These are phyloP conservation scores for Colletotrichum aenigma DNA, from an alignment of 2,329 filamentous ascomycete genomes.

Conservation along the genomic window DNA sequence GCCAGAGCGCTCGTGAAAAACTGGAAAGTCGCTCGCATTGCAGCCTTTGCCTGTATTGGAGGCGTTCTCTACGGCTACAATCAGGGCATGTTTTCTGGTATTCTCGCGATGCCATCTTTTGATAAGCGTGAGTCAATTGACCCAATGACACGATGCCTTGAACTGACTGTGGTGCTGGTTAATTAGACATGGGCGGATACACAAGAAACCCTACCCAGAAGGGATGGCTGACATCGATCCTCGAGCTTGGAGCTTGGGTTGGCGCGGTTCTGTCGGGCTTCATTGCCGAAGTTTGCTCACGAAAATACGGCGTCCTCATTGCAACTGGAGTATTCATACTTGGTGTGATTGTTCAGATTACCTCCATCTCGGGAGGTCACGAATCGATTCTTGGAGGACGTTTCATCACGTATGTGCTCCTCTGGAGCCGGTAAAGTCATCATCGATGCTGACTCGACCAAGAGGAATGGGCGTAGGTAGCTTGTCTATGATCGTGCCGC, in stretches of 20 bases:
- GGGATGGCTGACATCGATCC: slow-evolving; percentile 68
- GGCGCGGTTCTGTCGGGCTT: slow-evolving; percentile 73
- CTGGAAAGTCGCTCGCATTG: slow-evolving; percentile 63
- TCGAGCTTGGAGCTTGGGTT: slow-evolving; percentile 80
- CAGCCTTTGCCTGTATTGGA: slow-evolving; percentile 66
- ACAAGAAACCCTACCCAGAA: slow-evolving; percentile 38
- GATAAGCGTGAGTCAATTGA: slow-evolving; percentile 46
- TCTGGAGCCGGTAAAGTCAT: no score
- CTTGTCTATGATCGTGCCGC: slow-evolving; percentile 69
- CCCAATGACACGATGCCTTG: accelerated
- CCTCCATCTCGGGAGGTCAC: slow-evolving; percentile 59
- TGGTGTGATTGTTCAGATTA: slow-evolving; percentile 72
- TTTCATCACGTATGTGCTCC: slow-evolving; percentile 63
- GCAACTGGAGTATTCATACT: slow-evolving; percentile 71
- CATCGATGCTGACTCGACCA: background rate
- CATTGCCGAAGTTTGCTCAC: slow-evolving; percentile 70
- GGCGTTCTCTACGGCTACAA: slow-evolving; percentile 74
- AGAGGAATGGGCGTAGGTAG: slow-evolving; percentile 71
- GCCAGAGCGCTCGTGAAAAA: slow-evolving; percentile 61
- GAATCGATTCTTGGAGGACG: slow-evolving; percentile 71
- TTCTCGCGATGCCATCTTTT: slow-evolving; percentile 63
- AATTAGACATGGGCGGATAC: slow-evolving; percentile 53
- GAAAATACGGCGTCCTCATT: slow-evolving; percentile 73
- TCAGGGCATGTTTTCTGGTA: slow-evolving; percentile 70
- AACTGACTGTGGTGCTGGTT: background rate